These are phyloP conservation scores for Macadamia tetraphylla DNA, from an alignment of 164 flowering plant genomes.

Conservation along the genomic window DNA sequence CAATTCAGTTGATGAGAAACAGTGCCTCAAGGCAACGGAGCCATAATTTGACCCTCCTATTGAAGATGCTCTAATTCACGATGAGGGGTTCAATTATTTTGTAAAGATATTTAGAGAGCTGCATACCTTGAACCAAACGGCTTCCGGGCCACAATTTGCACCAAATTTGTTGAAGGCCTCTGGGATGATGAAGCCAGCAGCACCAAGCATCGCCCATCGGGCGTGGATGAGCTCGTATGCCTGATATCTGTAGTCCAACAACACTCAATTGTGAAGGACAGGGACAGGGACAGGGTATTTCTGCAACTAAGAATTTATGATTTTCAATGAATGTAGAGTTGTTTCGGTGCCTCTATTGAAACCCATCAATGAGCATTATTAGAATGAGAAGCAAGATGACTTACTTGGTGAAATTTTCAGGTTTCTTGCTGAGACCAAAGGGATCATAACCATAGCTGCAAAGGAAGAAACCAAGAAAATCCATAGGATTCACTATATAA, in stretches of 20 bases:
- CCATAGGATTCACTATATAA: neutral
- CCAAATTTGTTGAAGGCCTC: conserved; percentile 99
- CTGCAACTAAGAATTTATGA: too few relatives aligned
- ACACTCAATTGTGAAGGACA: neutral
- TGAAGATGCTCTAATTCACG: neutral
- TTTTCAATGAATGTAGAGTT: too few relatives aligned
- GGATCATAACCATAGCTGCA: conserved; percentile 98
- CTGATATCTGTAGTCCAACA: conserved; percentile 58
- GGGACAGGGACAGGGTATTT: neutral
- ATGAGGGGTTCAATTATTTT: neutral
- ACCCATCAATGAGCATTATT: too few relatives aligned
- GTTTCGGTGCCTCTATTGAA: too few relatives aligned
- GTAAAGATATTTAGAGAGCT: neutral
- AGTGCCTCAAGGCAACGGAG: neutral
- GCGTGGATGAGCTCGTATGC: conserved; percentile 87
- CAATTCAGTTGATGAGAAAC: neutral
- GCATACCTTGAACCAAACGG: conserved; percentile 96
- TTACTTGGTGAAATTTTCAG: conserved; percentile 88
- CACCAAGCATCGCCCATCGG: conserved; percentile 99
- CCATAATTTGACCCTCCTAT: neutral
- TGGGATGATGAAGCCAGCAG: conserved; percentile 94
- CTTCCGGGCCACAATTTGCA: conserved; percentile 97
- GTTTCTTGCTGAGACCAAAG: conserved; percentile 94
- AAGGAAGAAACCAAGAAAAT: conserved; percentile 4
- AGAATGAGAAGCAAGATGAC: conserved; percentile 2